A percentile compares a stretch with the other conserved stretches of the same genome.
Conservation (phyloP, 805 yeast species). For the Schizosaccharomyces octosporus region DNA sequence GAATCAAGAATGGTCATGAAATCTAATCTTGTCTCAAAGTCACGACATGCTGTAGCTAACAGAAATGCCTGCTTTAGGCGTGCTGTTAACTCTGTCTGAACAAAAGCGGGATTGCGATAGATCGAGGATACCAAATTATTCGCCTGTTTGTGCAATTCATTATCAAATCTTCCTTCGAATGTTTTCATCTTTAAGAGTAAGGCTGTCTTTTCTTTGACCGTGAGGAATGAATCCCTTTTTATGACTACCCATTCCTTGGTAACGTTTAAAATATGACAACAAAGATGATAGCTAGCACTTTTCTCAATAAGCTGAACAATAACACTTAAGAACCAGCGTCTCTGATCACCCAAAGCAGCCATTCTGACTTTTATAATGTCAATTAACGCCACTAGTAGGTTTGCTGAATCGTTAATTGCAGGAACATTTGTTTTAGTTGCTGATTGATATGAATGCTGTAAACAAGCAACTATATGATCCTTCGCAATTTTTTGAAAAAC, state of each 20-base stretch:
- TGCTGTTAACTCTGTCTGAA: slow-evolving; percentile 70
- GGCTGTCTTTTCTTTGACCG: slow-evolving; percentile 88
- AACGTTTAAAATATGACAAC: slow-evolving; percentile 49
- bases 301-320: slow-evolving; percentile 79
- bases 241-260: slow-evolving; percentile 85
- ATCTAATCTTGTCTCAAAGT: slow-evolving; percentile 45
- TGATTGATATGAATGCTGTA: not conserved
- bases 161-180: slow-evolving; percentile 62
- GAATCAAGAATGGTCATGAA: slow-evolving; percentile 58
- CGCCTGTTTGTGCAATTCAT: slow-evolving; percentile 48
- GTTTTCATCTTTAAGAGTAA: slow-evolving; percentile 80
- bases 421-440: not conserved
- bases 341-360: slow-evolving; percentile 67
- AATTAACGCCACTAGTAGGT: not conserved
- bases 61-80: slow-evolving; percentile 90
- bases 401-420: not conserved
- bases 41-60: slow-evolving; percentile 71
- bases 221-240: slow-evolving; percentile 63
- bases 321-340: slow-evolving; percentile 64
- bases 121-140: slow-evolving; percentile 70
- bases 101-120: slow-evolving; percentile 53
- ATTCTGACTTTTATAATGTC: slow-evolving; percentile 22
- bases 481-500: slow-evolving; percentile 74
- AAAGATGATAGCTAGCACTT: slow-evolving; percentile 49
- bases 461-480: slow-evolving; percentile 26